Base-by-base conservation (phyloP, 1,284 basidiomycete species). In the Afroboletus lepidellus region DNA sequence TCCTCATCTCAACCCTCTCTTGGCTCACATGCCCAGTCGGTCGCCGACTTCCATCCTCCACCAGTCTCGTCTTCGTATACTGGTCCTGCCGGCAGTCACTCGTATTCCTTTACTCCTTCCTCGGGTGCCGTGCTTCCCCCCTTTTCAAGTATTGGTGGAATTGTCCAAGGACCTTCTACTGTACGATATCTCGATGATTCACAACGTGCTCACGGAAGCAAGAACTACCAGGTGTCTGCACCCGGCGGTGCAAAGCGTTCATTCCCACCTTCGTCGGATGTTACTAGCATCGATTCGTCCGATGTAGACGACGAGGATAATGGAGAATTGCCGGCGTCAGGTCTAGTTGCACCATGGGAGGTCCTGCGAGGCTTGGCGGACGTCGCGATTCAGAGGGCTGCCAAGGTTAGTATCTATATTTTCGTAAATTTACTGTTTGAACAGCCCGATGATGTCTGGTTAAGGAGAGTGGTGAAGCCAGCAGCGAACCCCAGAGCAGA, bases 261-360 rank as follows among this genome's bases (percentile, higher is more conserved):
- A 24, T 78, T 81, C 42, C 78, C 81, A 1, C 66, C 74, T 3
- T 77, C 81, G 8, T 85, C 87, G 1, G 83, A 80, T 60, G 79
- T 82, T 49, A 83, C 84, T 5, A 90, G 86, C 57, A 81, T 85
- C 13, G 83, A 90, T 67, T 90, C 87, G 3, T 87, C 88, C 34
- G 90, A 92, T 63, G 67, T 81, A 32, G 85, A 89, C 48, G 86
- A 83, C 38, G 81, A 88, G 34, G 83, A 85, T 44, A 83, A 82
- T 55, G 81, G 84, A 8, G 91, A 89, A 63, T 72, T 94, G 5
- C 89, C 91, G 5, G 87, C 88, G 37, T 83, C 83, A 15, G 88
- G 90, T 41, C 77, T 92, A 38, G 81, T 90, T 51, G 90, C 90
- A 7, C 89, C 89, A 41, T 89, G 87, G 84, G 87, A 90, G 70